These are phyloP conservation scores for Cyberlindnera misumaiensis DNA, from an alignment of 805 yeast species.

Conservation along the genomic window DNA sequence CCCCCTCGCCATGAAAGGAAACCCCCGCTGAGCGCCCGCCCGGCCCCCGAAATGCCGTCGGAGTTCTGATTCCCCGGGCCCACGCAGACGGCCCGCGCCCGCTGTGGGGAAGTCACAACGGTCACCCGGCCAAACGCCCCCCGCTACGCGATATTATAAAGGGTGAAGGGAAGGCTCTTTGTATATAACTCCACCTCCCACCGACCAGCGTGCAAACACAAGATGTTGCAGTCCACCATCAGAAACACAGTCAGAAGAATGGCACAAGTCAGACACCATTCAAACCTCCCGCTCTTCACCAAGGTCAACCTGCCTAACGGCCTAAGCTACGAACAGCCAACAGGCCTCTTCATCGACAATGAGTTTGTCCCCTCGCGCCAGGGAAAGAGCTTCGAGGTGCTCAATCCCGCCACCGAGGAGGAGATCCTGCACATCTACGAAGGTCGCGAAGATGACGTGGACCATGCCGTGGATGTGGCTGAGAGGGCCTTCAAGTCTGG, in stretches of 20 bases:
- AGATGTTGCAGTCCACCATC: slow-evolving; percentile 1
- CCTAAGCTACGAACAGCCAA: slow-evolving; percentile 61
- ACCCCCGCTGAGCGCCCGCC: no score
- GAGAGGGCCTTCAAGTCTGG: slow-evolving; percentile 59
- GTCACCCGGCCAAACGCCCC: no score
- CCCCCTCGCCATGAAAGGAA: no score
- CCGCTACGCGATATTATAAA: no score
- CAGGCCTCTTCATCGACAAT: slow-evolving; percentile 72
- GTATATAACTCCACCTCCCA: no score
- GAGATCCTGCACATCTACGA: slow-evolving; percentile 62
- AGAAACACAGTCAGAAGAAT: not conserved
- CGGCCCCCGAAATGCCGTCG: no score
- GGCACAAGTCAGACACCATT: slow-evolving; percentile 4
- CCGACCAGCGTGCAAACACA: no score
- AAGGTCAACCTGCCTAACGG: slow-evolving; percentile 66
- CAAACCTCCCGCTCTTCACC: slow-evolving; percentile 34
- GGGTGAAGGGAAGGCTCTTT: no score
- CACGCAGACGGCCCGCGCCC: no score
- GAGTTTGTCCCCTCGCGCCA: slow-evolving; percentile 57
- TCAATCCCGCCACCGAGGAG: slow-evolving; percentile 68
- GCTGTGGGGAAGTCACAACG: no score
- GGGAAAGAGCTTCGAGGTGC: slow-evolving; percentile 54
- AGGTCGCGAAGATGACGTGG: slow-evolving; percentile 74
- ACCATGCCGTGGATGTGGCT: slow-evolving; percentile 78
- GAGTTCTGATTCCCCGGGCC: no score